Evolutionary conservation across 2,329 filamentous ascomycete species (phyloP).

Genomic region (Emergomyces africanus): DNA sequence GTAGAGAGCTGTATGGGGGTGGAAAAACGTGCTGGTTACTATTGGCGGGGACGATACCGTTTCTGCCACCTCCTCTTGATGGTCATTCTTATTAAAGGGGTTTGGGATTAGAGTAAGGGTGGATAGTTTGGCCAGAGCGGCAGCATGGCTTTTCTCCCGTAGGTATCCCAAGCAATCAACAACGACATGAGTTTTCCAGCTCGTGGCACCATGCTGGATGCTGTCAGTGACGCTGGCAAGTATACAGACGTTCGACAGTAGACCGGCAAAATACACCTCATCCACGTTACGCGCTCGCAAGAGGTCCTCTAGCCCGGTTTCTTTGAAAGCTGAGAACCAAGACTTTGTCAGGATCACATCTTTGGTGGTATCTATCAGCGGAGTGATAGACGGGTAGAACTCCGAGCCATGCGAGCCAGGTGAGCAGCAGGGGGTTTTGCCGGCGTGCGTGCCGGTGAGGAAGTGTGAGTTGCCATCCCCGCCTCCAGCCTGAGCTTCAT

Average conservation of each 20-base stretch:
- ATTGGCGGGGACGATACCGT: not conserved
- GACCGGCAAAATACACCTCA: slow-evolving; percentile 2
- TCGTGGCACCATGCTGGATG: not conserved
- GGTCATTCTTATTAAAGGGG: not conserved
- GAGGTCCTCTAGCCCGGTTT: not conserved
- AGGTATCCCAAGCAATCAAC: slow-evolving; percentile 1
- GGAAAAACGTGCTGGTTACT: not conserved
- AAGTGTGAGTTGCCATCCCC: not conserved
- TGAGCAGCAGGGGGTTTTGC: not conserved
- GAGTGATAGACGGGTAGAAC: not conserved
- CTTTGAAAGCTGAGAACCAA: slow-evolving; percentile 2
- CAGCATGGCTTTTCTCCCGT: not conserved
- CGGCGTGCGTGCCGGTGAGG: not conserved
- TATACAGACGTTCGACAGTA: slow-evolving; percentile 2
- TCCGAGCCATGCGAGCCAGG: slow-evolving; percentile 1
- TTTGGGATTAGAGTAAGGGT: not conserved
- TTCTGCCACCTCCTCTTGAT: not conserved
- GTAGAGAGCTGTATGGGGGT: not conserved
- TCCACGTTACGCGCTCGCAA: not conserved
- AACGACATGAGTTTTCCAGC: not conserved
- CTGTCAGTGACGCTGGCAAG: not conserved
- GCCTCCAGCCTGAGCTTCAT: not conserved
- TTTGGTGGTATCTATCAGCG: not conserved
- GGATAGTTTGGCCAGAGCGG: not conserved
- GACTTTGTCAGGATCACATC: not conserved